A percentile compares a stretch with the other conserved stretches of the same genome.
These are phyloP conservation scores for Pilasporangium apinafurcum DNA, from an alignment of 352 stramenopile genomes.

Conservation along the genomic window DNA sequence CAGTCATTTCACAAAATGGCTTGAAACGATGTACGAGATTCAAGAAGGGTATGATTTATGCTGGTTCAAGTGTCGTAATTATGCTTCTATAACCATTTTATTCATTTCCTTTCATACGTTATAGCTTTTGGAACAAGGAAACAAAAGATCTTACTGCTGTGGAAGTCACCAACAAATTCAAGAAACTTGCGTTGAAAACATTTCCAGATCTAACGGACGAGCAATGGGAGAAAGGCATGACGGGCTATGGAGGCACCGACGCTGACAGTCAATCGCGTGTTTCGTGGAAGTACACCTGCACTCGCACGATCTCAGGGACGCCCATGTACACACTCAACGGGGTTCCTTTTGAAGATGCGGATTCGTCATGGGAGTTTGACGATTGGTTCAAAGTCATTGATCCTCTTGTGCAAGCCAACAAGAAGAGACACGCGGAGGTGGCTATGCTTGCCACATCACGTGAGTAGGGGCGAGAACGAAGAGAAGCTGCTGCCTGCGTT, in stretches of 20 bases:
- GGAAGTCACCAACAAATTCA: conserved; percentile 60
- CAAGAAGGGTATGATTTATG: conserved; percentile 48
- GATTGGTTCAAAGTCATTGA: conserved; percentile 56
- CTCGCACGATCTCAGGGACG: conserved; percentile 62
- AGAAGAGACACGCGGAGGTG: too few species aligned
- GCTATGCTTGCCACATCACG: too few species aligned
- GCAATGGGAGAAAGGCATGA: conserved; percentile 71
- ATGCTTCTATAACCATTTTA: too few species aligned
- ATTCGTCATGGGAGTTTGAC: conserved; percentile 36
- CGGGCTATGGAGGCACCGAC: conserved; percentile 63
- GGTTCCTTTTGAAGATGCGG: conserved; percentile 50
- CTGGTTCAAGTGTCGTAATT: not conserved
- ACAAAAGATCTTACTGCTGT: conserved; percentile 70
- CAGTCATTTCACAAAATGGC: conserved; percentile 48
- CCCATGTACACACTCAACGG: conserved; percentile 78
- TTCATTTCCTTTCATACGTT: not conserved
- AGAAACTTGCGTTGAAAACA: conserved; percentile 49
- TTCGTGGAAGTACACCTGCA: conserved; percentile 81
- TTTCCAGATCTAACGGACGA: conserved; percentile 53
- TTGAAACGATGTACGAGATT: conserved; percentile 74
- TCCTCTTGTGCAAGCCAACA: conserved; percentile 31
- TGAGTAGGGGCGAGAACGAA: too few species aligned
- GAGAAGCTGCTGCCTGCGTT: too few species aligned
- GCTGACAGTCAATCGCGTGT: conserved; percentile 49
- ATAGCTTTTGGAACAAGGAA: conserved; percentile 71